Evolutionary conservation across 1,139 yeast species (phyloP).

Genomic region (Keqinozyma sinolaborantium): DNA sequence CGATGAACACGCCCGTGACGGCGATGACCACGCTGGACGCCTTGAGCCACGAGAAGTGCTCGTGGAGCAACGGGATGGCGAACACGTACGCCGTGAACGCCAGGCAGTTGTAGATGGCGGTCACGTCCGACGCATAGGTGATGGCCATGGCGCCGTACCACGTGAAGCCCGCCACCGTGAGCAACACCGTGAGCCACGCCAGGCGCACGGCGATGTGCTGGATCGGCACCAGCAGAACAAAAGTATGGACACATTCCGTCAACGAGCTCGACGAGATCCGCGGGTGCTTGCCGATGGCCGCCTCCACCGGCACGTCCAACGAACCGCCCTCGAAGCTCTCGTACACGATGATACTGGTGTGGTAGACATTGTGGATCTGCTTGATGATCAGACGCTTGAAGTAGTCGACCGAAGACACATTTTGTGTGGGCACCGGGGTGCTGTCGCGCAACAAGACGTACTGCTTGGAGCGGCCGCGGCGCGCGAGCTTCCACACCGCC

Average conservation of each 20-base stretch:
- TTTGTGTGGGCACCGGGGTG: slow-evolving; percentile 8
- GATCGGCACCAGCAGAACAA: slow-evolving; percentile 43
- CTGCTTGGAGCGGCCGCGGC: slow-evolving; percentile 6
- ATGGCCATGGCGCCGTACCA: slow-evolving; percentile 85
- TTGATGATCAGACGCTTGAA: slow-evolving; percentile 41
- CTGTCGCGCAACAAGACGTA: slow-evolving; percentile 3
- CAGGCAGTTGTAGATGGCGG: slow-evolving; percentile 87
- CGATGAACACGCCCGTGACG: slow-evolving; percentile 69
- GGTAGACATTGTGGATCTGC: slow-evolving; percentile 49
- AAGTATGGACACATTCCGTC: slow-evolving; percentile 30
- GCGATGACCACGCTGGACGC: slow-evolving; percentile 70
- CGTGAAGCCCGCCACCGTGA: slow-evolving; percentile 75
- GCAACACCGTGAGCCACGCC: slow-evolving; percentile 48
- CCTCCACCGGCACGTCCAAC: slow-evolving; percentile 4
- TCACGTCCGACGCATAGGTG: slow-evolving; percentile 82
- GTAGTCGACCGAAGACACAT: slow-evolving; percentile 22
- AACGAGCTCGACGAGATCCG: slow-evolving; percentile 40
- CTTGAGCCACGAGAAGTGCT: slow-evolving; percentile 63
- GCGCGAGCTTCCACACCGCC: slow-evolving; percentile 32
- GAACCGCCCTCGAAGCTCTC: slow-evolving; percentile 37
- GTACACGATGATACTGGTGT: slow-evolving; percentile 48
- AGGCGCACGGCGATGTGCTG: slow-evolving; percentile 44
- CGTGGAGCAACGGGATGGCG: slow-evolving; percentile 71
- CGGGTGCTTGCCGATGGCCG: slow-evolving; percentile 37
- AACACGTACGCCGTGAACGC: slow-evolving; percentile 87